A percentile compares a stretch with the other conserved stretches of the same genome.
These are phyloP conservation scores for Emergomyces pasteurianus DNA, from an alignment of 2,329 filamentous ascomycete genomes.

Conservation along the genomic window DNA sequence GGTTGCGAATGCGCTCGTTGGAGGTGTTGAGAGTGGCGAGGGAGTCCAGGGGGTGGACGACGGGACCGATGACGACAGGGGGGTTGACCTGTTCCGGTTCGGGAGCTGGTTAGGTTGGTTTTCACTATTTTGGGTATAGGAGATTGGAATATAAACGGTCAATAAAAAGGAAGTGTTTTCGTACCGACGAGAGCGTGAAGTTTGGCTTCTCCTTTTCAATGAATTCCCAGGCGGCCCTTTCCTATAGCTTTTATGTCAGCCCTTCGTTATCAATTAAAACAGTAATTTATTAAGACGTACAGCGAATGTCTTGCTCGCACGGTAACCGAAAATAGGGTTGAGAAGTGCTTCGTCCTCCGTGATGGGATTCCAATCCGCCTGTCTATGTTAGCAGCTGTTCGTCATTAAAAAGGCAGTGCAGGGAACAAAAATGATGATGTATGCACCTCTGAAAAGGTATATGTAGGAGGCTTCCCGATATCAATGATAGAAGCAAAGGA, in stretches of 20 bases:
- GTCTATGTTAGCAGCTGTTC: constrained; percentile 8
- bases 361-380: constrained; percentile 34
- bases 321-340: constrained; percentile 26
- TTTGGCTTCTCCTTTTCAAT: constrained; percentile 42
- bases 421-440: neutral
- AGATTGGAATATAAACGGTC: neutral
- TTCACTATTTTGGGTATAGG: neutral
- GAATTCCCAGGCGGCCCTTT: constrained; percentile 56
- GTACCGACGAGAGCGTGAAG: constrained; percentile 50
- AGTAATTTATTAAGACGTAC: constrained; percentile 14
- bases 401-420: neutral
- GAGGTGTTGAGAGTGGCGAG: constrained; percentile 60
- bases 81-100: constrained; percentile 31
- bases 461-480: constrained; percentile 21
- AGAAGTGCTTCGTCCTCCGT: constrained; percentile 30
- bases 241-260: constrained; percentile 17
- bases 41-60: constrained; percentile 51
- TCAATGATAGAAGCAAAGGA: constrained; percentile 57
- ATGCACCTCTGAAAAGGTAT: constrained; percentile 17
- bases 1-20: constrained; percentile 53
- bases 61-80: constrained; percentile 51
- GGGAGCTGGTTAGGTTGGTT: neutral
- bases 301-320: constrained; percentile 42
- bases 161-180: neutral
- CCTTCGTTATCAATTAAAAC: neutral